phyloP scores from a whole-genome alignment of 106 monocot species.

The Dioscorea zingiberensis region DNA sequence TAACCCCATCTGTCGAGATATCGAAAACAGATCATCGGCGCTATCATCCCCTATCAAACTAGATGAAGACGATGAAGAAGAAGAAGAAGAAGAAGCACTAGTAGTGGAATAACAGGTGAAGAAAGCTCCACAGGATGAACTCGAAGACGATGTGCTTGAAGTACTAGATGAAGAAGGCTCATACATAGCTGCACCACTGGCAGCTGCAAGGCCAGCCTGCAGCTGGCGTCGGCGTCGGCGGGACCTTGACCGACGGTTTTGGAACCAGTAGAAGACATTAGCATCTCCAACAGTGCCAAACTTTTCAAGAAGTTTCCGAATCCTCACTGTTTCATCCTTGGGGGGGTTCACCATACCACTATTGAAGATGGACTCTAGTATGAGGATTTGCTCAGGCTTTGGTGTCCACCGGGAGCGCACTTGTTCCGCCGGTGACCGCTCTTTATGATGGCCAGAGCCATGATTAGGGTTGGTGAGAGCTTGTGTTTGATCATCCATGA shows the following conservation, averaged over 20 bases:
- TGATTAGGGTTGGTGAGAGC: no score
- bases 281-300: constrained; percentile 94
- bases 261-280: constrained; percentile 99
- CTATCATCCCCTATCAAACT: constrained; percentile 18
- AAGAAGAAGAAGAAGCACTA: no score
- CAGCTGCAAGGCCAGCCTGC: constrained; percentile 38
- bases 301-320: constrained; percentile 77
- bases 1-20: constrained; percentile 74
- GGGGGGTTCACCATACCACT: constrained; percentile 95
- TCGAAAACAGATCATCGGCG: constrained; percentile 64
- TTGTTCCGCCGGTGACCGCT: constrained; percentile 31
- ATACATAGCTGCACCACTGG: neutral
- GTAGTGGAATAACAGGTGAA: neutral
- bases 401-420: constrained; percentile 89
- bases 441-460: neutral
- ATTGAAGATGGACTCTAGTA: constrained; percentile 98
- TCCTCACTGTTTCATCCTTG: constrained; percentile 82
- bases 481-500: neutral
- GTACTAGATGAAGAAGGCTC: constrained; percentile 7
- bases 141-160: constrained; percentile 14
- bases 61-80: constrained; percentile 11
- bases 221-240: constrained; percentile 83
- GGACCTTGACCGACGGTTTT: constrained; percentile 91
- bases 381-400: constrained; percentile 96
- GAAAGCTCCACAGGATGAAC: constrained; percentile 10